These are phyloP conservation scores for Sclerospora graminicola DNA, from an alignment of 352 stramenopile genomes.

Conservation along the genomic window DNA sequence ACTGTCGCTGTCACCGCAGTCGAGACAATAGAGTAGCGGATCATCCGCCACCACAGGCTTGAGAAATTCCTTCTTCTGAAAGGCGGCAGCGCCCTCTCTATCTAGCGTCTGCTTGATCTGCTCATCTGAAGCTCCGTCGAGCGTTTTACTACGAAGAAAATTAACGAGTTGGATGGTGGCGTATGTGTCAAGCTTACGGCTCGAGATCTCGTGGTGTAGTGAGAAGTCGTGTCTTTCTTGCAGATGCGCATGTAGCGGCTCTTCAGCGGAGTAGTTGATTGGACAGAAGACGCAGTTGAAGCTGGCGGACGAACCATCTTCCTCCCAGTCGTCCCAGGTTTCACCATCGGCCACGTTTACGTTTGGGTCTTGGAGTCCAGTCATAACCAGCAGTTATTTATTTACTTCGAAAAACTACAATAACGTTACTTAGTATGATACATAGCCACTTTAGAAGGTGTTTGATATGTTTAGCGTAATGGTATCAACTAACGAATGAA, in stretches of 20 bases:
- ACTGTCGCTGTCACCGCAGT: constrained; percentile 42
- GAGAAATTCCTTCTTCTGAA: constrained; percentile 63
- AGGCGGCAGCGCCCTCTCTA: constrained; percentile 31
- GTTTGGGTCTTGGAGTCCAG: constrained; percentile 7
- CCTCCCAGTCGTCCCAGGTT: constrained; percentile 82
- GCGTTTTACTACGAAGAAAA: constrained; percentile 43
- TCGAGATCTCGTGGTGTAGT: constrained; percentile 37
- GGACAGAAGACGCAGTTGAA: constrained; percentile 70
- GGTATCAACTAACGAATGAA: too few relatives aligned
- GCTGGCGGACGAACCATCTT: constrained; percentile 36
- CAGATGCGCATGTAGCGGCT: constrained; percentile 52
- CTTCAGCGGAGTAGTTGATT: constrained; percentile 31
- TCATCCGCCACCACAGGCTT: constrained; percentile 69
- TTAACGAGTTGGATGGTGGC: constrained; percentile 73
- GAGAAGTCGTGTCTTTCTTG: constrained; percentile 49
- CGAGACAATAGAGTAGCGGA: constrained; percentile 74
- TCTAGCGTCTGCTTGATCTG: constrained; percentile 37
- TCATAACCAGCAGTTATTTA: not conserved
- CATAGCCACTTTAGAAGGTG: too few relatives aligned
- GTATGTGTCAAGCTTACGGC: constrained; percentile 61
- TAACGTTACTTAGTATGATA: too few relatives aligned
- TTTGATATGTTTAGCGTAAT: too few relatives aligned
- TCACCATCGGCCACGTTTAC: constrained; percentile 29
- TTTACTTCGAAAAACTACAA: too few relatives aligned
- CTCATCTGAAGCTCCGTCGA: constrained; percentile 25